Base-by-base conservation (phyloP, 768 basidiomycete species). In the Tulasnella sp. region DNA sequence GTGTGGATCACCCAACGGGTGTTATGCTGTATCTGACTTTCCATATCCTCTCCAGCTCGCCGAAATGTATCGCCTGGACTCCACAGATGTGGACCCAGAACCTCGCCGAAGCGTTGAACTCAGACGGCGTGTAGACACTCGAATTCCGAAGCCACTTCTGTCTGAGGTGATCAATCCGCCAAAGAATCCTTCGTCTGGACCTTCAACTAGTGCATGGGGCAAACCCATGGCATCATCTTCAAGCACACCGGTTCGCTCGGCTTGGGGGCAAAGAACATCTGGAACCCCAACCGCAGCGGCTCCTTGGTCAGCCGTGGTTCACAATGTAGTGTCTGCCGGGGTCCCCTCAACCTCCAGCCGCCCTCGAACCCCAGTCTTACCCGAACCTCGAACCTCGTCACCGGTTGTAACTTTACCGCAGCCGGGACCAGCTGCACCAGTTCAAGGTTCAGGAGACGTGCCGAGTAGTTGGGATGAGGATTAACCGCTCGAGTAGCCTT, bases 51-150 rank as follows among this genome's bases (percentile, higher is more conserved):
- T 32, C 22, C 75, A 91, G 87, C 84, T 97, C 26, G 91, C 93
- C 0, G 82, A 85, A 7, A 81, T 89, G 5, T 98, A 96, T 78
- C 84, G 92, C 22, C 87, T 98, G 78, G 90, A 92, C 74, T 88
- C 90, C 0, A 87, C 91, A 76, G 87, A 94, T 83, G 87, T 99
- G 22, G 96, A 98, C 78, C 90, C 91, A 76, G 96, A 97, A 76
- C 96, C 96, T 0, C 85, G 91, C 77, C 83, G 92, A 64, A 90
- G 92, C 75, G 90, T 96, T 1, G 90, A 93, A 77, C 86, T 97
- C 64, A 82, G 92, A 66, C 85, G 92, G 39, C 86, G 93, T 16
- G 80, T 95, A 63, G 95, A 97, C 78, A 90, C 94, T 0, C 87
- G 92, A 29, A 80, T 92, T 5, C 94, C 95, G 0, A 78, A 76